Conservation (phyloP, 129 eudicot species). For the Centaurea solstitialis region DNA sequence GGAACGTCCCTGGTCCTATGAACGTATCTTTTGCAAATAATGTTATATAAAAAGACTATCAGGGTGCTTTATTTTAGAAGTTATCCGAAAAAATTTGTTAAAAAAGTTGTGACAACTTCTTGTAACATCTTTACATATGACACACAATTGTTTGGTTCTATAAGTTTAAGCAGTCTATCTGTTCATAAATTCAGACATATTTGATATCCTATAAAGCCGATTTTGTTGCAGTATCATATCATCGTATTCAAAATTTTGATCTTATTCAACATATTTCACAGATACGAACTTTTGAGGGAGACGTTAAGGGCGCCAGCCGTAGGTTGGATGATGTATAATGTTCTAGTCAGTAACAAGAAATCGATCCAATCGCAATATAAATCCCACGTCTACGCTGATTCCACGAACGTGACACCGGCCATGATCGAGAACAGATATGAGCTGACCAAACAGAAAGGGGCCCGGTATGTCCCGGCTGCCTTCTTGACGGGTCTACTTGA, state of each 20-base stretch:
- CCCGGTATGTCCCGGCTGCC: constrained; percentile 96
- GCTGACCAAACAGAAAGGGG: constrained; percentile 76
- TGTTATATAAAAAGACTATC: no score
- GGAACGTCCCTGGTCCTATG: no score
- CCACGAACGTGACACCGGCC: constrained; percentile 71
- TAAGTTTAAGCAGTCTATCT: no score
- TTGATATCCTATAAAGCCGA: not conserved
- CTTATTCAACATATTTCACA: constrained; percentile 18
- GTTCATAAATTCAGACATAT: not conserved
- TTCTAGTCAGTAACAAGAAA: constrained; percentile 88
- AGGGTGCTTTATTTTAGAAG: no score
- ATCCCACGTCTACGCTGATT: constrained; percentile 84
- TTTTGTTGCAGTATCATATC: not conserved
- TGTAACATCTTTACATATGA: not conserved
- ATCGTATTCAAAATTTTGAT: not conserved
- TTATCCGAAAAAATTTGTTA: no score
- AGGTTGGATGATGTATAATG: constrained; percentile 98
- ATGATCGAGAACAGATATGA: constrained; percentile 79
- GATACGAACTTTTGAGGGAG: constrained; percentile 84
- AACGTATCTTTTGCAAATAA: no score
- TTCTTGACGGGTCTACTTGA: constrained; percentile 89
- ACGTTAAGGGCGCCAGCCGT: constrained; percentile 88
- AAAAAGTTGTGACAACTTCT: not conserved
- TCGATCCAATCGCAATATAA: constrained; percentile 80
- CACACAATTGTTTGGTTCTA: no score